These are phyloP conservation scores for Moesziomyces globuligerus DNA, from an alignment of 1,284 basidiomycete species.

Conservation along the genomic window DNA sequence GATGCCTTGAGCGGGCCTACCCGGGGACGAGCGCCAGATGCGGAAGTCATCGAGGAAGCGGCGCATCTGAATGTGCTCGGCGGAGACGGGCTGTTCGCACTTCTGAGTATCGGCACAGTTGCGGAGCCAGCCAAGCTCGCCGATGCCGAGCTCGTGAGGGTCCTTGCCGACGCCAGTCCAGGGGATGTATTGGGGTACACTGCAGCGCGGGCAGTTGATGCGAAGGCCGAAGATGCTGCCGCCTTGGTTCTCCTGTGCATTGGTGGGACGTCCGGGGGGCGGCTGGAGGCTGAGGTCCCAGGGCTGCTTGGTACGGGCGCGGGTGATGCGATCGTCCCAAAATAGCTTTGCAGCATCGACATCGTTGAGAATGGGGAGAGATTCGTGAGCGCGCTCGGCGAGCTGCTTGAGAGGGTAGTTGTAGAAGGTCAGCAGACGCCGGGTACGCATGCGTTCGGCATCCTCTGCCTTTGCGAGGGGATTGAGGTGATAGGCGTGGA, in stretches of 20 bases:
- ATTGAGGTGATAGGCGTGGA: slow-evolving; percentile 52
- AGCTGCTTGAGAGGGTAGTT: slow-evolving; percentile 37
- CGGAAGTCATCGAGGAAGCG: slow-evolving; percentile 36
- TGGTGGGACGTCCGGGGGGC: slow-evolving; percentile 29
- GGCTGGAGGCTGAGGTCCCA: slow-evolving; percentile 41
- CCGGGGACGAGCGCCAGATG: slow-evolving; percentile 26
- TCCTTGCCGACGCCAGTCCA: slow-evolving; percentile 40
- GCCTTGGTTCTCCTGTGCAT: slow-evolving; percentile 33
- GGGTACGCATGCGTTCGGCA: slow-evolving; percentile 20
- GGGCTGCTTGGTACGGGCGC: slow-evolving; percentile 29
- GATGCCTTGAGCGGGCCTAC: not conserved
- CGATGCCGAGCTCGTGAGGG: slow-evolving; percentile 25
- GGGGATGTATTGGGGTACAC: slow-evolving; percentile 21
- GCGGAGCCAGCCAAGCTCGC: slow-evolving; percentile 36
- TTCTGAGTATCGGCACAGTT: slow-evolving; percentile 2
- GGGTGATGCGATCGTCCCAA: slow-evolving; percentile 20
- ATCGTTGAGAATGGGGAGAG: slow-evolving; percentile 34
- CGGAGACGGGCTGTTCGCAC: slow-evolving; percentile 21
- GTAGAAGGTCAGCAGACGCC: slow-evolving; percentile 16
- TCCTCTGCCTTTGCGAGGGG: slow-evolving; percentile 37
- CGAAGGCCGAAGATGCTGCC: slow-evolving; percentile 40
- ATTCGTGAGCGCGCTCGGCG: slow-evolving; percentile 23
- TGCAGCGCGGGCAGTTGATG: slow-evolving; percentile 33
- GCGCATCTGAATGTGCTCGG: slow-evolving; percentile 38
- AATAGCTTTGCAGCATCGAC: slow-evolving; percentile 19